Conservation (phyloP, 441 rosid species). For the Corymbia citriodora region DNA sequence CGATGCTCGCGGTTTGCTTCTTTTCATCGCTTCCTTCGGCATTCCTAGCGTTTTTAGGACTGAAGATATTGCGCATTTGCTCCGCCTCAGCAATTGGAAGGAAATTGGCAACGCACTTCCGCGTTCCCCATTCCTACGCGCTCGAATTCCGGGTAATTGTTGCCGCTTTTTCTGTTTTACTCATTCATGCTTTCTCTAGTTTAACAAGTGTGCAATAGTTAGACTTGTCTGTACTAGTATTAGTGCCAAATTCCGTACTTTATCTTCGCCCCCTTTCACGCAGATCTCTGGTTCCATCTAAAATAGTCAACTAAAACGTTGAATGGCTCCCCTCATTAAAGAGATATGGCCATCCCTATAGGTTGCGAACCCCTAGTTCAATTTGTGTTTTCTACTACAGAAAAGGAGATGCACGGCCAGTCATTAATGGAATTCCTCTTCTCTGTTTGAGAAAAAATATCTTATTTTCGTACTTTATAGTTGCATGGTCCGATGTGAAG, state of each 20-base stretch:
- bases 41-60: constrained; percentile 40
- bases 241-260: not conserved
- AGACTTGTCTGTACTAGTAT: not conserved
- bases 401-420: not conserved
- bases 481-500: not conserved
- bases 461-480: not conserved
- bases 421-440: not conserved
- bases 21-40: constrained; percentile 57
- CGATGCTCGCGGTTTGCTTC: constrained; percentile 71
- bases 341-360: not conserved
- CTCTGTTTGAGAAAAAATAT: not conserved
- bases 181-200: not conserved
- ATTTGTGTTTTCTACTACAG: not conserved
- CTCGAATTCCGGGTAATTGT: constrained; percentile 46
- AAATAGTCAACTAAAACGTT: not conserved
- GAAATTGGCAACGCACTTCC: constrained; percentile 37
- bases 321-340: too few relatives aligned
- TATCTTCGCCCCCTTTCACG: not conserved
- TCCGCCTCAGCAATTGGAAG: constrained; percentile 28
- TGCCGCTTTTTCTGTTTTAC: not conserved
- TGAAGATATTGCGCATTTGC: constrained; percentile 54
- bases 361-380: not conserved
- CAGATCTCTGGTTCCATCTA: not conserved
- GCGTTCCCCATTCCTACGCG: constrained; percentile 35
- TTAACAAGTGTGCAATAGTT: not conserved